Evolutionary conservation across 1,284 basidiomycete genomes (phyloP), one percentile per base, ranked within the genome.

Genomic region (Golubevia pallescens): DNA sequence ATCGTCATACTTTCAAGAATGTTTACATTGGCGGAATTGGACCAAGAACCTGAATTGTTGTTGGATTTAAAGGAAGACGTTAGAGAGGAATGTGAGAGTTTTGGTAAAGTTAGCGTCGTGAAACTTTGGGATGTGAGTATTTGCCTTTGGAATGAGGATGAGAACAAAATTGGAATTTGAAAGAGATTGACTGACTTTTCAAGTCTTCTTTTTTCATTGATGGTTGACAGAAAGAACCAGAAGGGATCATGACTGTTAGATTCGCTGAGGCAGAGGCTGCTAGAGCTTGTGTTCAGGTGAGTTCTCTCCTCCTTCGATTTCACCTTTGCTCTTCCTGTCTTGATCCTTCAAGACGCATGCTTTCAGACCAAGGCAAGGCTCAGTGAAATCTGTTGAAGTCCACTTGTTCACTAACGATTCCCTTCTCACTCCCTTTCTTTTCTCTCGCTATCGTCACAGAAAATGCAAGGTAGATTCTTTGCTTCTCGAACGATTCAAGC

Each of bases 1-100:
- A 56, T 97, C 2, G 94, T 97, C 8, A 93, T 98, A 0, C 87
- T 98, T 63, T 94, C 93, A 80, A 91, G 94, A 77, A 99, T 99
- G 95, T 99, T 99, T 84, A 92, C 92, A 4, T 88, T 93, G 1
- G 86, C 92, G 72, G 94, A 97, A 77, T 89, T 99, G 0, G 92
- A 94, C 48, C 90, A 93, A 75, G 96, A 99, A 77, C 89, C 93
- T 0, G 89, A 92, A 2, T 87, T 99, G 20, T 87, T 98, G 10
- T 89, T 99, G 8, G 96, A 99, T 77, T 89, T 98, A 61, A 97
- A 97, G 81, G 93, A 97, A 75, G 96, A 99, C 74, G 95, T 99
- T 7, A 90, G 96, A 63, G 94, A 97, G 52, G 96, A 99, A 81
- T 97, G 94, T 71, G 91, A 92, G 61, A 89, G 89, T 0, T 86